Base-by-base conservation (phyloP, 2,329 filamentous ascomycete species). In the Curvularia lunata region DNA sequence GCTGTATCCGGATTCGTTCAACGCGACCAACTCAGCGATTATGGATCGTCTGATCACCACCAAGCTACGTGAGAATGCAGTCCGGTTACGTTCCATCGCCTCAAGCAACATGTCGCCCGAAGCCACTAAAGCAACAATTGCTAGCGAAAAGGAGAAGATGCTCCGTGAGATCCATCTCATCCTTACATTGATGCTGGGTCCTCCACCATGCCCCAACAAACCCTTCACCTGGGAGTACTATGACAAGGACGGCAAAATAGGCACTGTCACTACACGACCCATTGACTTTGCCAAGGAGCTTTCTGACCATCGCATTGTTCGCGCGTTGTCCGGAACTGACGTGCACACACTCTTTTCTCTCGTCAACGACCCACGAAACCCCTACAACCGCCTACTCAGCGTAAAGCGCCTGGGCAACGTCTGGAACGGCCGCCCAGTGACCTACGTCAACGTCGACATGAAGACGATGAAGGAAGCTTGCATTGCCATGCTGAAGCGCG, bases 371-470 rank as follows among this genome's bases (percentile, higher is more conserved):
- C 92, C 92, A 5, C 86, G 92, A 9, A 90, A 96, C 75, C 82
- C 86, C 32, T 89, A 90, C 61, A 84, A 88, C 62, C 85, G 85
- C 1, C 85, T 91, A 5, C 81, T 96, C 60, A 92, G 89, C 2
- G 91, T 96, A 6, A 84, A 89, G 65, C 84, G 90, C 25, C 86
- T 96, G 2, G 91, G 91, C 19, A 96, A 96, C 69, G 84, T 96
- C 5, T 87, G 91, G 54, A 90, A 90, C 45, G 91, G 91, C 8
- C 84, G 88, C 8, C 85, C 85, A 4, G 84, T 96, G 52, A 90
- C 86, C 8, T 96, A 96, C 73, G 86, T 96, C 70, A 96, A 96
- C 72, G 91, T 95, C 16, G 83, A 88, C 58, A 92, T 92, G 82
- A 59, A 75, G 54, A 83, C 85, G 0, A 87, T 96, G 65, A 96